These are phyloP conservation scores for Diplodia sapinea DNA, from an alignment of 2,329 filamentous ascomycete genomes.

Conservation along the genomic window DNA sequence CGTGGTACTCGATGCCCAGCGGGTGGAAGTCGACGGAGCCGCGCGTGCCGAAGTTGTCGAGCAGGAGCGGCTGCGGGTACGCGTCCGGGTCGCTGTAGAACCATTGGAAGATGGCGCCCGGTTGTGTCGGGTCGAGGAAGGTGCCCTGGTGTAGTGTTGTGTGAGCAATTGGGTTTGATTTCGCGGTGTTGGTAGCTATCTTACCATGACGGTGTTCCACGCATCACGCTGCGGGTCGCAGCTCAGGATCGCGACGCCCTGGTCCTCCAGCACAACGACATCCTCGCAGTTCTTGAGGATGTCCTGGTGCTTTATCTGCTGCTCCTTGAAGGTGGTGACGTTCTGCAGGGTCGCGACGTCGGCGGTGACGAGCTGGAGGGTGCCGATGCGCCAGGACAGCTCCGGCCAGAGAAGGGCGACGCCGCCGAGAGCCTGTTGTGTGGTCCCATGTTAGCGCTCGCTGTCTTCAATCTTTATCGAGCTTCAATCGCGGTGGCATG, in stretches of 20 bases:
- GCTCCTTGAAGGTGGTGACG: conserved; percentile 38
- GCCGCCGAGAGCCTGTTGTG: conserved; percentile 17
- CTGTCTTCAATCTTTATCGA: too few relatives aligned
- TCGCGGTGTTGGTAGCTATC: conserved; percentile 9
- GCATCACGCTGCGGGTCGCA: conserved; percentile 52
- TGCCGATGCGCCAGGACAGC: conserved; percentile 10
- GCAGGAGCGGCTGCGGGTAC: conserved; percentile 38
- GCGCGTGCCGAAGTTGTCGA: conserved; percentile 38
- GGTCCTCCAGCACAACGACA: conserved; percentile 46
- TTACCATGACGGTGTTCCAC: conserved; percentile 56
- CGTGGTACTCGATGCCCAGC: conserved; percentile 49
- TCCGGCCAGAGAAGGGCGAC: conserved; percentile 28
- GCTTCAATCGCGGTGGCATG: neutral
- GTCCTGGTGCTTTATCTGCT: conserved; percentile 45
- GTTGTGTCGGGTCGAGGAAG: conserved; percentile 37
- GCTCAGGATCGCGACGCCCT: conserved; percentile 50
- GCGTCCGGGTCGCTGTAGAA: conserved; percentile 42
- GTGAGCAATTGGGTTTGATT: neutral
- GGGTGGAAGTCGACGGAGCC: conserved; percentile 48
- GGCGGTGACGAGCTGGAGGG: conserved; percentile 16
- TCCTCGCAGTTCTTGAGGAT: conserved; percentile 53
- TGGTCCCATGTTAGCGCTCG: neutral
- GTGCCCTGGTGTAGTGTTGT: conserved; percentile 36
- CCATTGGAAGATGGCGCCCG: conserved; percentile 48
- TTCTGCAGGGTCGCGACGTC: conserved; percentile 33